Base-by-base conservation (phyloP, 805 yeast species). In the Cyberlindnera veronae region DNA sequence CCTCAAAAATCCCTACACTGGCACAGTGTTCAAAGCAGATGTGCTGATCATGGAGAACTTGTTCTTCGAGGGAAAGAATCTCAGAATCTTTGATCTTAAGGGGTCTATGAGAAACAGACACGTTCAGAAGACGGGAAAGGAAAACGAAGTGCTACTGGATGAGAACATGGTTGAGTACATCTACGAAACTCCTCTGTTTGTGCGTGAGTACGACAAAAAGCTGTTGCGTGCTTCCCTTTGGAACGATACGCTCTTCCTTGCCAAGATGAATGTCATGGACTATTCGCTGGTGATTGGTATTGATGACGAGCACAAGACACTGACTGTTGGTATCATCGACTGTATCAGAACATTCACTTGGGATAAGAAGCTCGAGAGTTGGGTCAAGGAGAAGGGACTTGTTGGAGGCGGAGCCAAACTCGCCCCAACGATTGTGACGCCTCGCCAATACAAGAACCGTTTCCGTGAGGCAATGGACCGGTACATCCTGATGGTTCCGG, bases 251-350 rank as follows among this genome's bases (percentile, higher is more conserved):
- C 67, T 93, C 13, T 95, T 93, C 59, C 66, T 93, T 39, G 89
- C 95, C 3, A 93, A 95, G 55, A 87, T 93, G 95, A 95, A 93
- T 57, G 98, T 93, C 6, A 93, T 93, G 99, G 99, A 93, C 61
- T 93, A 93, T 57, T 91, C 98, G 0, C 68, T 93, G 48, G 96
- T 93, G 9, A 82, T 93, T 44, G 99, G 98, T 0, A 86, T 93
- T 29, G 95, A 93, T 57, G 67, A 63, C 35, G 73, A 76, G 17
- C 75, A 75, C 46, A 73, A 74, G 37, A 81, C 81, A 39, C 68
- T 93, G 27, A 88, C 89, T 15, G 96, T 90, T 12, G 99, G 99
- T 4, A 90, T 93, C 29, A 90, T 93, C 45, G 84, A 93, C 61
- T 93, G 95, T 69, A 80, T 93, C 32, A 66, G 99, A 44, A 89